Evolutionary conservation across 2,329 filamentous ascomycete genomes (phyloP), one percentile per base, ranked within the genome.

Genomic region (Sclerotinia nivalis): DNA sequence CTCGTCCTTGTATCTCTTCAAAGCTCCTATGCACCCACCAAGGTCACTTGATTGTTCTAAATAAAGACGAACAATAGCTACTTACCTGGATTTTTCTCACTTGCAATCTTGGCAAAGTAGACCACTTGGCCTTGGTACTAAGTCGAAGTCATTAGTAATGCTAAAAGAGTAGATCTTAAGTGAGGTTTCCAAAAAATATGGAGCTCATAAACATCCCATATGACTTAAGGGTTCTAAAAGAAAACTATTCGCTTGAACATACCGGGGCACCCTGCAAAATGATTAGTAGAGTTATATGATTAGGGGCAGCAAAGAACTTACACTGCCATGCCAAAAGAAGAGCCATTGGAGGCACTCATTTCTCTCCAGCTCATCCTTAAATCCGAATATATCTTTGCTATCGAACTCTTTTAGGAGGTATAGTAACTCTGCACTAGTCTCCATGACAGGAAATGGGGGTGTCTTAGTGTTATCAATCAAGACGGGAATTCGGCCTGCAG

Each of bases 291-390:
- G 52, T 2, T 34, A 47, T 8, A 18, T 20, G 18, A 22, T 18
- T 56, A 31, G 13, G 13, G 25, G 15, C 59, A 18, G 66, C 50
- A 45, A 12, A 60, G 15, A 60, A 74, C 76, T 67, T 76, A 81
- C 79, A 84, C 18, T 60, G 79, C 80, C 81, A 69, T 86, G 83
- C 84, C 84, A 86, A 78, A 86, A 87, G 77, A 86, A 85, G 1
- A 84, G 78, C 84, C 84, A 86, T 74, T 87, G 85, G 54, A 85
- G 70, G 40, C 77, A 78, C 73, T 86, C 78, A 72, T 78, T 85
- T 20, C 80, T 78, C 76, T 87, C 85, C 9, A 85, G 76, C 22
- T 83, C 81, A 73, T 86, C 82, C 60, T 81, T 81, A 79, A 87
- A 87, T 25, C 83, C 82, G 74, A 87, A 86, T 7, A 76, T 78